phyloP scores from a whole-genome alignment of 1,284 basidiomycete species.

The Amylostereum areolatum region DNA sequence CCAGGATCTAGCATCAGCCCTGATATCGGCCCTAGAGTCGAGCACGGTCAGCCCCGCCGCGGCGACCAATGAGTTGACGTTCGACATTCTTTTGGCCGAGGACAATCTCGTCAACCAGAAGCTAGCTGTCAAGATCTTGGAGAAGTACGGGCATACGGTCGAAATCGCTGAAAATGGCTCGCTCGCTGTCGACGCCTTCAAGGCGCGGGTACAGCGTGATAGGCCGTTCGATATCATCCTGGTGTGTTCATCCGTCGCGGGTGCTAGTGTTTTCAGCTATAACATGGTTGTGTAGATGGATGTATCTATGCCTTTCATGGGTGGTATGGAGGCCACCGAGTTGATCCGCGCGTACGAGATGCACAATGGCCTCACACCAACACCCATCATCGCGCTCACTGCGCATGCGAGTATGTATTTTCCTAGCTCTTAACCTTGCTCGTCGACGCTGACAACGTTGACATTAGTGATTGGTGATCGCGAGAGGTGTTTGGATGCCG shows the following conservation, averaged over 20 bases:
- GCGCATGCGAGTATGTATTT: constrained; percentile 76
- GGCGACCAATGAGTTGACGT: constrained; percentile 77
- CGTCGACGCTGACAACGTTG: constrained; percentile 15
- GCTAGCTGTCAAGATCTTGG: constrained; percentile 93
- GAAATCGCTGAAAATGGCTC: constrained; percentile 98
- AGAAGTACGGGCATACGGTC: constrained; percentile 94
- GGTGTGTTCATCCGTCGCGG: constrained; percentile 36
- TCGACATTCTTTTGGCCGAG: constrained; percentile 95
- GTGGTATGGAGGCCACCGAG: constrained; percentile 87
- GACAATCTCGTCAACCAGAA: constrained; percentile 99
- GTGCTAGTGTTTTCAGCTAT: background rate
- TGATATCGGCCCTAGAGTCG: constrained; percentile 92
- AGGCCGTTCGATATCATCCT: constrained; percentile 85
- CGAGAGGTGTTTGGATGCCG: constrained; percentile 88
- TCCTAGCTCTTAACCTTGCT: constrained; percentile 8
- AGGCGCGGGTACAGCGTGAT: constrained; percentile 64
- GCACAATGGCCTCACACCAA: constrained; percentile 64
- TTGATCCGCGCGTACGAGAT: constrained; percentile 79
- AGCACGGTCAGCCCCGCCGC: constrained; percentile 82
- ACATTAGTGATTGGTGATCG: constrained; percentile 89
- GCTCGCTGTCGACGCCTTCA: constrained; percentile 86
- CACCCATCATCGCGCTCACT: constrained; percentile 94
- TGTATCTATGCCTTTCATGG: constrained; percentile 97
- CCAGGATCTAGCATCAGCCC: constrained; percentile 87
- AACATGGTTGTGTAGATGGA: constrained; percentile 71